Base-by-base conservation (phyloP, 441 rosid species). In the Corymbia citriodora region DNA sequence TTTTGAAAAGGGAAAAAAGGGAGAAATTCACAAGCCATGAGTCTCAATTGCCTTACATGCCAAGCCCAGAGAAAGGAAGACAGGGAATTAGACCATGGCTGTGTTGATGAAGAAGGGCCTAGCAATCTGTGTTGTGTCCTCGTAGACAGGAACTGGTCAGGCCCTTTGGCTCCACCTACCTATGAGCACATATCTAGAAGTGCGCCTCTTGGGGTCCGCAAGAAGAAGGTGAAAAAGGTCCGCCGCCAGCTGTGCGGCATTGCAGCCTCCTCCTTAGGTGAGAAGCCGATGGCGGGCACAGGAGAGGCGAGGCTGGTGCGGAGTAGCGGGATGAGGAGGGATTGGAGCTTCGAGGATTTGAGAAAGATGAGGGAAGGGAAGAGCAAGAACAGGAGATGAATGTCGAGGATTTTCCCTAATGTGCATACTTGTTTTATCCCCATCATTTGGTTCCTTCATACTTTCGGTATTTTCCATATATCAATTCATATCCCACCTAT, bases 321-420 rank as follows among this genome's bases (percentile, higher is more conserved):
- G 90, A 97, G 98, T 90, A 91, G 93, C 52, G 99, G 99, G 23
- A 94, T 97, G 95, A 94, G 98, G 93, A 96, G 98, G 90, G 94
- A 96, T 91, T 98, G 98, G 99, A 98, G 99, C 95, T 95, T 98
- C 90, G 98, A 97, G 93, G 94, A 98, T 91, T 92, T 97, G 92
- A 90, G 93, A 90, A 90, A 92, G n/a, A 79, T 21, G 55, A 90
- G 92, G 89, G 91, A 90, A 49, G 88, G 40, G 63, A 82, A 54
- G 65, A 57, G 54, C 87, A 65, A 61, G n/a, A 40, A 50, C 48
- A 29, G 40, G 29, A 87, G 17, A 87, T 53, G 29, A 59, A 50
- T 57, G 40, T 15, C 52, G 10, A 29, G 17, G 18, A 53, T 50
- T 55, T 86, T 13, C 33, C 33, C 48, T 36, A 15, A 36, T 53